Conservation (phyloP, 2,329 filamentous ascomycete genomes). For the Parastagonospora nodorum region DNA sequence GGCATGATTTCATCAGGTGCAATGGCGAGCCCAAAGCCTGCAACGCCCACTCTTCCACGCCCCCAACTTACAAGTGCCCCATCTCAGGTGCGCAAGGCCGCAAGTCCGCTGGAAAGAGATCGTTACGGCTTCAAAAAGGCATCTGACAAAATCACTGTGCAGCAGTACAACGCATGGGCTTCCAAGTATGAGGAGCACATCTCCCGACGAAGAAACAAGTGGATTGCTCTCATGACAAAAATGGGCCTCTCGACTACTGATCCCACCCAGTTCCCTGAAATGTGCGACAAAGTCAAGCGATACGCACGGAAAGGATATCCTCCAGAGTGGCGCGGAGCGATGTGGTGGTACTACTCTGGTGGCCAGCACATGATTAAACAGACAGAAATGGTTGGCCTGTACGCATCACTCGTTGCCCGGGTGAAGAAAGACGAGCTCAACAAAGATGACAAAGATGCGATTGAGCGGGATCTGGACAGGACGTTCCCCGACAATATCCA, state of each 20-base stretch:
- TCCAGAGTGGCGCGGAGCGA: slow-evolving; percentile 89
- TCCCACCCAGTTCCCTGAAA: slow-evolving; percentile 78
- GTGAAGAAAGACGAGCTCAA: slow-evolving; percentile 67
- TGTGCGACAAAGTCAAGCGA: slow-evolving; percentile 81
- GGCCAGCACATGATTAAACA: slow-evolving; percentile 79
- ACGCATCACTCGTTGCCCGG: slow-evolving; percentile 70
- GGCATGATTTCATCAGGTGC: slow-evolving; percentile 20
- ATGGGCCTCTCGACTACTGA: slow-evolving; percentile 72
- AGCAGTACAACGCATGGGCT: slow-evolving; percentile 85
- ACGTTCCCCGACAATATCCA: slow-evolving; percentile 93
- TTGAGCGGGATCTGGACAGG: slow-evolving; percentile 89
- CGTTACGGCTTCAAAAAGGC: slow-evolving; percentile 92
- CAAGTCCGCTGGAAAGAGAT: slow-evolving; percentile 62
- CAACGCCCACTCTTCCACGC: neutral
- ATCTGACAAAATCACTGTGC: slow-evolving; percentile 75
- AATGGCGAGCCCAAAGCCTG: slow-evolving; percentile 13
- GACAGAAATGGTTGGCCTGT: slow-evolving; percentile 69
- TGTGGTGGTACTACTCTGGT: slow-evolving; percentile 96
- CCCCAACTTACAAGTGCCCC: slow-evolving; percentile 6
- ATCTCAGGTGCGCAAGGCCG: slow-evolving; percentile 21
- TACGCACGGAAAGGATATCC: slow-evolving; percentile 94
- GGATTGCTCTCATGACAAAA: slow-evolving; percentile 77
- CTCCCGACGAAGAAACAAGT: slow-evolving; percentile 77
- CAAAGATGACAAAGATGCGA: slow-evolving; percentile 81
- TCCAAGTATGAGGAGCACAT: slow-evolving; percentile 75